phyloP scores from a whole-genome alignment of 2,329 filamentous ascomycete genomes.

The Incumbomyces delicatus region DNA sequence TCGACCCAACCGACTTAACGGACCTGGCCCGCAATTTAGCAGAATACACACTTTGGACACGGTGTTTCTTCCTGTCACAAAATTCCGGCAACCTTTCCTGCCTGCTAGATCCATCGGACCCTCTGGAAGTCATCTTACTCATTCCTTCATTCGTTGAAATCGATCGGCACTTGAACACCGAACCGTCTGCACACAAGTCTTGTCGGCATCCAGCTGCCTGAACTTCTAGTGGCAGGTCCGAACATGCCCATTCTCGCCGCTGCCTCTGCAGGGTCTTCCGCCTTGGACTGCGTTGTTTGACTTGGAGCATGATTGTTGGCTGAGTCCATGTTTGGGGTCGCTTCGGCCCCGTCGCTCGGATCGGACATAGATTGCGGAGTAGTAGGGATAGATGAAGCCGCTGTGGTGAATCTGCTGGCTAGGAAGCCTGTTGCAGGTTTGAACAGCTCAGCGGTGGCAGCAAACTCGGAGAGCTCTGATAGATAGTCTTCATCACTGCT shows the following conservation, averaged over 20 bases:
- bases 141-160: background rate
- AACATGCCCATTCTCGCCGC: conserved; percentile 90
- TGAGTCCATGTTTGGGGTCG: conserved; percentile 15
- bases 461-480: conserved; percentile 70
- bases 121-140: no score
- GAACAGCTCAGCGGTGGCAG: conserved; percentile 67
- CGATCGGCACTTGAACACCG: conserved; percentile 47
- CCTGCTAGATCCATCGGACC: no score
- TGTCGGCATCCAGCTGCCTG: conserved; percentile 65
- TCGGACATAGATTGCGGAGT: conserved; percentile 29
- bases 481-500: conserved; percentile 63
- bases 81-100: no score
- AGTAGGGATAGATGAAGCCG: conserved; percentile 25
- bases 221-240: conserved; percentile 70
- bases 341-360: conserved; percentile 14
- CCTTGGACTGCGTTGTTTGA: conserved; percentile 42
- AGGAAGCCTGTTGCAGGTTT: conserved; percentile 86
- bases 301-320: conserved; percentile 30
- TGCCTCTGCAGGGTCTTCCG: conserved; percentile 68
- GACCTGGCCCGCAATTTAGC: no score
- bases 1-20: no score
- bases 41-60: no score
- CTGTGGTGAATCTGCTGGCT: conserved; percentile 77
- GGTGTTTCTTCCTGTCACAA: no score
- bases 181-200: conserved; percentile 90